Base-by-base conservation (phyloP, 371 early-diverging fungal species). In the Actinomortierella ambigua region DNA sequence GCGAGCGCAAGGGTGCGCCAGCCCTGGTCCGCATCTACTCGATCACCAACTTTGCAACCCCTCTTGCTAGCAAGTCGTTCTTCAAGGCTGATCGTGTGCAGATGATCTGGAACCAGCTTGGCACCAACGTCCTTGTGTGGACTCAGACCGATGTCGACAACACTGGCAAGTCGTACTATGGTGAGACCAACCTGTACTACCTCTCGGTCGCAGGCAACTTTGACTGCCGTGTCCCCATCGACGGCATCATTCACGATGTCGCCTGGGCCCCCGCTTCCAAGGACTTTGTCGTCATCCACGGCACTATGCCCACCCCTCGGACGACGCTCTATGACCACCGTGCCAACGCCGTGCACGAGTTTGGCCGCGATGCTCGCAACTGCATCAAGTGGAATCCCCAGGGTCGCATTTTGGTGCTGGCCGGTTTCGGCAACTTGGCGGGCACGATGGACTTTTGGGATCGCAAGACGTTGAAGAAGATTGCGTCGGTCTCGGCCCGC, bases 201-300 rank as follows among this genome's bases (percentile, higher is more conserved):
- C 79, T 98, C 58, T 84, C 97, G 11, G 91, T 91, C 1, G 90
- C 92, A 40, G 97, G 96, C n/a, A 93, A 88, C 75, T 95, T 89
- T 79, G 97, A 97, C 79, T 92, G 95, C 76, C 86, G 92, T 63
- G 95, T 98, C 4, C 82, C 87, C 41, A 87, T 97, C 46, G 91
- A 93, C 61, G 98, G 98, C 2, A 94, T 97, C 24, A 91, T 98
- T 56, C 98, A 98, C 68, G 96, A 96, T 79, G 94, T 98, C 2
- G 82, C 90, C 15, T 98, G 98, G 98, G 83, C 85, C 62, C 98
- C 98, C 28, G 89, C 88, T 57, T 90, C 92, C 18, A 96, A 95
- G 73, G 98, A 98, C 79, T 98, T 97, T 79, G 88, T 91, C 26
- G 98, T 98, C 18, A 83, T 93, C 26, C 97, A 97, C 78, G 98